Evolutionary conservation across 768 basidiomycete species (phyloP).

Genomic region (Tulasnella sp.): DNA sequence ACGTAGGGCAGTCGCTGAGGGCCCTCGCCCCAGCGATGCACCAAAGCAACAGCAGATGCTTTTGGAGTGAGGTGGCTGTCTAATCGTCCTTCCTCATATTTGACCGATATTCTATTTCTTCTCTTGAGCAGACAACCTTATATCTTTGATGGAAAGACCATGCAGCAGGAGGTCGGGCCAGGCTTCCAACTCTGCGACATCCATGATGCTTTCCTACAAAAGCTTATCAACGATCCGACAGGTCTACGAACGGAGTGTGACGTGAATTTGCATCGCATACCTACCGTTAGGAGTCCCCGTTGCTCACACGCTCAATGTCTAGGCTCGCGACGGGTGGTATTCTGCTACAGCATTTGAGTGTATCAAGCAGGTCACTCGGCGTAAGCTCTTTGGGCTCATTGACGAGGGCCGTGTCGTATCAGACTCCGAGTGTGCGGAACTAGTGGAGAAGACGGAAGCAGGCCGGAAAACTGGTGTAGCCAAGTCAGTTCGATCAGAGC

Average conservation of each 20-base stretch:
- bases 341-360: conserved; percentile 60
- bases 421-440: conserved; percentile 58
- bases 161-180: conserved; percentile 67
- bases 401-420: conserved; percentile 59
- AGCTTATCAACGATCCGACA: conserved; percentile 64
- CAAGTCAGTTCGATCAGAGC: background rate
- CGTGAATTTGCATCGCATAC: conserved; percentile 37
- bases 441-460: conserved; percentile 38
- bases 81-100: background rate
- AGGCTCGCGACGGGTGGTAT: conserved; percentile 90
- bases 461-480: conserved; percentile 21
- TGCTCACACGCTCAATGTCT: background rate
- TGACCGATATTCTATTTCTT: background rate
- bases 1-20: background rate
- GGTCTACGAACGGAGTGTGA: conserved; percentile 61
- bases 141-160: conserved; percentile 74
- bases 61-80: background rate
- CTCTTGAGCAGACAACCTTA: conserved; percentile 41
- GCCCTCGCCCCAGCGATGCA: background rate
- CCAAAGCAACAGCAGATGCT: background rate
- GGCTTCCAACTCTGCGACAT: conserved; percentile 95
- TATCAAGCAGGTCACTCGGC: conserved; percentile 73
- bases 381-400: conserved; percentile 68
- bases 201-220: conserved; percentile 67
- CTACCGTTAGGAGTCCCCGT: background rate